Evolutionary conservation across 129 eudicot genomes (phyloP).

Genomic region (Lactuca saligna): DNA sequence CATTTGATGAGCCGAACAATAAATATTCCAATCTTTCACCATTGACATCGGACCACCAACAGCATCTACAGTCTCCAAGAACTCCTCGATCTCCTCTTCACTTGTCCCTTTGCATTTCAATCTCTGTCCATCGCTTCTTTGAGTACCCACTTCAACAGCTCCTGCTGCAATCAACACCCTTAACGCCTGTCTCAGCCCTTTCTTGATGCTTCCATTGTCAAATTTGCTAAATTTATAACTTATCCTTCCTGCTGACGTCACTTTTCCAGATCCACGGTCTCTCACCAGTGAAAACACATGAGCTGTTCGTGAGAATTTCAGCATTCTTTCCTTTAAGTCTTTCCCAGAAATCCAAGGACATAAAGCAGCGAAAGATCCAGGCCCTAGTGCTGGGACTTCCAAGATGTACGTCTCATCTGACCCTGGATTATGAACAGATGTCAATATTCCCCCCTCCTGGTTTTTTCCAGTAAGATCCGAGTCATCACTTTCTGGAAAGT

Average conservation of each 20-base stretch:
- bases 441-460: constrained; percentile 74
- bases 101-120: constrained; percentile 52
- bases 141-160: constrained; percentile 85
- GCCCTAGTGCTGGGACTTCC: constrained; percentile 65
- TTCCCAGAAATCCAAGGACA: constrained; percentile 67
- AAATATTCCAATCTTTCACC: constrained; percentile 61
- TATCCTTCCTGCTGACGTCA: constrained; percentile 53
- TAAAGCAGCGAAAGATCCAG: constrained; percentile 68
- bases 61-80: constrained; percentile 54
- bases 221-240: constrained; percentile 28
- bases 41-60: constrained; percentile 56
- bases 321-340: constrained; percentile 50
- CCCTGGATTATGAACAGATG: constrained; percentile 55
- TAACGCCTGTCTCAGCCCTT: constrained; percentile 59
- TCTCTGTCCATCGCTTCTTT: constrained; percentile 60
- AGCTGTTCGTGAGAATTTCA: constrained; percentile 69
- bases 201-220: constrained; percentile 50
- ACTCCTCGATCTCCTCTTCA: constrained; percentile 53
- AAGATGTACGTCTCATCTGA: constrained; percentile 44
- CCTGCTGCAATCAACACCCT: constrained; percentile 80
- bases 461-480: constrained; percentile 51
- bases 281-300: constrained; percentile 63
- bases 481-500: constrained; percentile 54
- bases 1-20: constrained; percentile 90
- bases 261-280: constrained; percentile 75